A percentile compares a stretch with the other conserved stretches of the same genome.
phyloP scores from a whole-genome alignment of 257 asterid species.

The Jasminum sambac region DNA sequence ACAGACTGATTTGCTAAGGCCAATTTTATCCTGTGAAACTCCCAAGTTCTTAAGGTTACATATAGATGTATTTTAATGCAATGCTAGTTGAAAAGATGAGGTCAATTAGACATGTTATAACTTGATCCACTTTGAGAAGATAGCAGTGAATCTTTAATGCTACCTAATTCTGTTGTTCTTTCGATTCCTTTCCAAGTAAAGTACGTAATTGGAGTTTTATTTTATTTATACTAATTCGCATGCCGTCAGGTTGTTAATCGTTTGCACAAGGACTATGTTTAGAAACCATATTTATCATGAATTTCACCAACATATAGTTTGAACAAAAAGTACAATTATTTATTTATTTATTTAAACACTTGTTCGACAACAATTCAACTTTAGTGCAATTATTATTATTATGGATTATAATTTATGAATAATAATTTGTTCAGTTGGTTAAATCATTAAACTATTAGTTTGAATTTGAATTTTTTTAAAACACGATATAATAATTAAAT shows the following conservation, averaged over 20 bases:
- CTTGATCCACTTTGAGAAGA: constrained; percentile 87
- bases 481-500: no score
- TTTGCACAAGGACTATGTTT: constrained; percentile 75
- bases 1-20: constrained; percentile 89
- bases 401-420: no score
- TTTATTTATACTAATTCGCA: constrained; percentile 19
- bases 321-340: no score
- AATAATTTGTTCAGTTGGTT: no score
- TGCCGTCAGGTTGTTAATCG: constrained; percentile 87
- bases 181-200: not conserved
- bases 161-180: constrained; percentile 11
- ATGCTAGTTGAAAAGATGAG: constrained; percentile 5
- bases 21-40: constrained; percentile 9
- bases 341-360: no score
- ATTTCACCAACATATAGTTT: no score
- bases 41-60: constrained; percentile 2
- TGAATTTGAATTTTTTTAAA: no score
- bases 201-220: constrained; percentile 13
- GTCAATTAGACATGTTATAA: constrained; percentile 18
- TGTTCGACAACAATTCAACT: no score
- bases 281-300: no score
- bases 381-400: no score
- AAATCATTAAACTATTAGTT: no score
- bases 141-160: constrained; percentile 57
- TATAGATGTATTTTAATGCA: constrained; percentile 6